Base-by-base conservation (phyloP, 2,329 filamentous ascomycete genomes). In the Malbranchea cinnamomea region DNA sequence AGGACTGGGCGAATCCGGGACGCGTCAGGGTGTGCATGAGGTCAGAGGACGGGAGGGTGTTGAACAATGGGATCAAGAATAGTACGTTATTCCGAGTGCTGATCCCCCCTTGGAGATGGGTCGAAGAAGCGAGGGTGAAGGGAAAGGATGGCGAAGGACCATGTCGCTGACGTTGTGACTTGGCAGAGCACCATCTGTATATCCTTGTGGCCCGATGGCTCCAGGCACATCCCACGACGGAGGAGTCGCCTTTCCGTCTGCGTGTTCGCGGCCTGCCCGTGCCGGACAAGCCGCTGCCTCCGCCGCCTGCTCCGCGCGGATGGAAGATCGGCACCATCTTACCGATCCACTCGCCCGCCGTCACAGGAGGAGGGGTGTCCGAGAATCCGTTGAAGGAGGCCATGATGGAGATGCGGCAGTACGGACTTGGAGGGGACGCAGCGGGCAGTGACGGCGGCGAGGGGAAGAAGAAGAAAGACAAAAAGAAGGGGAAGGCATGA, bases 1-100 rank as follows among this genome's bases (percentile, higher is more conserved):
- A 89, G 59, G 89, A 98, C 62, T 98, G 89, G 89, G 77, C 78
- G 33, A 98, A 98, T 60, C 89, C 89, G 8, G 89, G 89, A 3
- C 69, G 89, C 35, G 81, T 95, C 39, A 74, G 81, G 43, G 73
- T 95, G 28, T 60, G 76, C 47, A 61, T 94, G 33, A 77, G 61
- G 33, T 51, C 68, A 38, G 63, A 70, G 25, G 46, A 53, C 36
- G 69, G 68, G 19, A 56, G 56, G 38, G 47, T 57, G 26, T 46
- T 64, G 21, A 67, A 65, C 38, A 43, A 56, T 15, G 57, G 56
- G 17, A 62, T 80, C 26, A 73, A 73, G 50, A 80, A 77, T 46
- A 81, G 69, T 73, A 56, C 31, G 67, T 59, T 12, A 25, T 23
- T 14, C 16, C 27, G n/a, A n/a, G n/a, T n/a, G n/a, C n/a, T n/a